Evolutionary conservation across 2,329 filamentous ascomycete species (phyloP), one percentile per base, ranked within the genome.

Genomic region (Zymoseptoria tritici): DNA sequence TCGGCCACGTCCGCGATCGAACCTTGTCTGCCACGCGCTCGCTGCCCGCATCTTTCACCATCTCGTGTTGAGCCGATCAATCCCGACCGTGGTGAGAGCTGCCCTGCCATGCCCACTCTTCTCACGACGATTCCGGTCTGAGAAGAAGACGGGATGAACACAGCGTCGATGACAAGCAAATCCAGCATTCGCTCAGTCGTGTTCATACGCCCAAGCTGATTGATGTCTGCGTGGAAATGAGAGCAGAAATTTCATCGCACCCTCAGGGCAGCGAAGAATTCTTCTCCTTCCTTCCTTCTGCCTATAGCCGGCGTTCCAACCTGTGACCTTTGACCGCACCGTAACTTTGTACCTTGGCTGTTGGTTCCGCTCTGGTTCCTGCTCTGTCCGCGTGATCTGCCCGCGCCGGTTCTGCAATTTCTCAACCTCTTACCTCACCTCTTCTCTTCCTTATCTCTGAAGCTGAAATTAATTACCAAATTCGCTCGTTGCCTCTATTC

Each of bases 391-490:
- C 57, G 54, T 57, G 57, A 46, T 46, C 36, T 46, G 36, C 36
- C 36, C 36, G 36, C 36, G 36, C 36, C 36, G 36, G 36, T 46
- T 46, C 67, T 67, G 67, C 63, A 58, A 66, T 69, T 69, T 67
- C 60, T 63, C 64, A 67, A 69, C 56, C 61, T 65, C 63, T 69
- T 69, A 67, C 67, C 65, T 69, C 66, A 68, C 66, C 46, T 63
- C 57, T 55, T 62, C 58, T 57, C 56, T 63, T 60, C 56, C 55
- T 53, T 53, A 24, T 61, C 52, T 57, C 50, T 46, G 36, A n/a
- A 46, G 36, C 36, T 16, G 36, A 46, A 6, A 56, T 61, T 67
- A 68, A 68, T 68, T 70, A 70, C 63, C 67, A 68, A 68, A 66
- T 64, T 57, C 53, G 61, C 13, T 46, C 36, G 13, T 46, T 46